phyloP scores from a whole-genome alignment of 768 basidiomycete species.

The Lanmaoa rubissima region DNA sequence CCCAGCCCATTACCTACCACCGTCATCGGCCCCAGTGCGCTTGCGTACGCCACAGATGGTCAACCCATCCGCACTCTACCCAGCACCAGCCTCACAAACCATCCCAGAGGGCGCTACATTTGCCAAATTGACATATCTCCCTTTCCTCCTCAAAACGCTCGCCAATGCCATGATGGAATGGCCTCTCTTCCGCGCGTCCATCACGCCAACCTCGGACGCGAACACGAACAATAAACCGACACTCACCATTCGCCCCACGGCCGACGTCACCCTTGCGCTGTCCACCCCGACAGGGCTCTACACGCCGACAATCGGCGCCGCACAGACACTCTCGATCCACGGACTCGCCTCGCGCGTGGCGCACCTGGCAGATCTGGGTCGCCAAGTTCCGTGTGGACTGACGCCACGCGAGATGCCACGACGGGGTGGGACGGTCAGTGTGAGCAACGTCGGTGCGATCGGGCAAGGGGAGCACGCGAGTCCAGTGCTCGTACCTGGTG shows the following conservation, averaged over 20 bases:
- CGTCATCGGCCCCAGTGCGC: slow-evolving; percentile 35
- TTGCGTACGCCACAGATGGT: slow-evolving; percentile 26
- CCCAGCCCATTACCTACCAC: slow-evolving; percentile 51
- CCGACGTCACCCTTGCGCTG: slow-evolving; percentile 76
- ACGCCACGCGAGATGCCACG: slow-evolving; percentile 68
- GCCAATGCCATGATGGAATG: slow-evolving; percentile 78
- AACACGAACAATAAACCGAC: slow-evolving; percentile 49
- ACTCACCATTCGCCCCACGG: slow-evolving; percentile 66
- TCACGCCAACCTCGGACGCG: slow-evolving; percentile 43
- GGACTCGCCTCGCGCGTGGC: slow-evolving; percentile 58
- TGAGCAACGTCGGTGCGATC: slow-evolving; percentile 82
- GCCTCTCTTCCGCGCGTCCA: slow-evolving; percentile 79
- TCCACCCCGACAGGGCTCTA: slow-evolving; percentile 83
- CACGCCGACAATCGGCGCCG: slow-evolving; percentile 65
- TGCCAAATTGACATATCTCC: slow-evolving; percentile 74
- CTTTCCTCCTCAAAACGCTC: slow-evolving; percentile 80
- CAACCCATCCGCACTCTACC: slow-evolving; percentile 41
- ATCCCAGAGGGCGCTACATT: slow-evolving; percentile 57
- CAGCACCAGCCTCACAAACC: slow-evolving; percentile 38
- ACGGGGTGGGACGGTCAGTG: slow-evolving; percentile 74
- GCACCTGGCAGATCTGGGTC: slow-evolving; percentile 60
- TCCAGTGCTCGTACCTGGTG: slow-evolving; percentile 78
- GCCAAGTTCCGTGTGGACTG: slow-evolving; percentile 64
- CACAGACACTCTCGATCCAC: slow-evolving; percentile 57
- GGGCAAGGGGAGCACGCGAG: slow-evolving; percentile 67